Percentiles rank a stretch among this genome's conserved stretches.
phyloP scores from a whole-genome alignment of 192 early-diverging fungal genomes.

The Podila minutissima region DNA sequence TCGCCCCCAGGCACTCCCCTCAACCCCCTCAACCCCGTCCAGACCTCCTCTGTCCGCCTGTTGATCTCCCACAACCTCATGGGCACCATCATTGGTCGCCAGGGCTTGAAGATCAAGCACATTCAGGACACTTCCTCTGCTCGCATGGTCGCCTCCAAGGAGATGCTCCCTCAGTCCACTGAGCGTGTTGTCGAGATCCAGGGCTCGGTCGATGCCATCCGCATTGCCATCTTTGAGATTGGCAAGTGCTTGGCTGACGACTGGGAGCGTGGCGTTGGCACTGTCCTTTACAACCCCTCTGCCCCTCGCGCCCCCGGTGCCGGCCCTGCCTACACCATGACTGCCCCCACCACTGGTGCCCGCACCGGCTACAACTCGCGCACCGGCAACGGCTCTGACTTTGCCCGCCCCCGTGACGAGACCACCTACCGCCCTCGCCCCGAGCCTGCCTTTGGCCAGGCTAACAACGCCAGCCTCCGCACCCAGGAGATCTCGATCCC shows the following conservation, averaged over 20 bases:
- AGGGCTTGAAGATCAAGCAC: constrained; percentile 94
- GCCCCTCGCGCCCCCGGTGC: constrained; percentile 55
- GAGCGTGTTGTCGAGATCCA: constrained; percentile 93
- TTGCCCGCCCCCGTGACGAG: constrained; percentile 54
- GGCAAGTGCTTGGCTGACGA: constrained; percentile 88
- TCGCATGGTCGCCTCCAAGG: constrained; percentile 88
- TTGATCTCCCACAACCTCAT: constrained; percentile 93
- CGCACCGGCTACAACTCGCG: constrained; percentile 55
- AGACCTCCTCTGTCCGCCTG: constrained; percentile 77
- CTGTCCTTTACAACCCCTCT: constrained; percentile 85
- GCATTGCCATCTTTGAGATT: constrained; percentile 85
- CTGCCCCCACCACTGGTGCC: constrained; percentile 18
- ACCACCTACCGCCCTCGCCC: constrained; percentile 30
- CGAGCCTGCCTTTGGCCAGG: constrained; percentile 46
- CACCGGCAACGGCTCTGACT: constrained; percentile 71
- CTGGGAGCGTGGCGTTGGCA: constrained; percentile 84
- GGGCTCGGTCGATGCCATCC: constrained; percentile 87
- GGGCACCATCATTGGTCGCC: constrained; percentile 94
- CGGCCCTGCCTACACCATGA: constrained; percentile 28
- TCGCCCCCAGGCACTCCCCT: constrained; percentile 64
- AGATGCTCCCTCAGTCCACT: constrained; percentile 92
- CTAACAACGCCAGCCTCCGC: constrained; percentile 65
- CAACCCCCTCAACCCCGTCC: constrained; percentile 51
- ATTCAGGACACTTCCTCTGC: constrained; percentile 92
- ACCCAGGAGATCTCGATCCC: constrained; percentile 93